Base-by-base conservation (phyloP, 768 basidiomycete genomes). In the Butyriboletus loyo region DNA sequence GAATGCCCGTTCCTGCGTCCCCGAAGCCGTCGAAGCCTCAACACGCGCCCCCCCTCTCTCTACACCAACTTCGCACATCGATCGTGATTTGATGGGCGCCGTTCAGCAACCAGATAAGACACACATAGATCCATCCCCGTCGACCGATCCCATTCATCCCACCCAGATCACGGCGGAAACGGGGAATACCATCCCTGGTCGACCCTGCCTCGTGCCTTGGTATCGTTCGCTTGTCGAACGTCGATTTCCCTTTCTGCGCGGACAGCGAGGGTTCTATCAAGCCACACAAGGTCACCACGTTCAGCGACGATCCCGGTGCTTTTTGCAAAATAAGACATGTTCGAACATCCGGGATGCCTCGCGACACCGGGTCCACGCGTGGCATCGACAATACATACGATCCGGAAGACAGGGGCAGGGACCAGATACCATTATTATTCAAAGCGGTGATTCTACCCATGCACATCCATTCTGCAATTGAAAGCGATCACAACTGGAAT, bases 121-220 rank as follows among this genome's bases (percentile, higher is more conserved):
- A 21, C 50, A 22, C 40, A 30, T 45, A 35, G 46, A 47, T 25
- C 37, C 41, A 48, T 38, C 43, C 32, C 28, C 24, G 37, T 34
- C 8, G 21, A 47, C 32, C 27, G 43, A 44, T 44, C 44, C 31
- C 38, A 24, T 27, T 9, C 31, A 30, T 10, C 25, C 50, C 50
- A 52, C 50, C 48, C 52, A 43, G 42, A 55, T 64, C 62, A 52
- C 61, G 61, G 54, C 66, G 60, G 61, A 61, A 56, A 57, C 59
- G 64, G 61, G 54, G 49, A 67, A 59, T 64, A 32, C 64, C 46
- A 30, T 54, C 44, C 31, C 53, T 39, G 40, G 44, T 6, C 17
- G 1, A 21, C 21, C 49, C 17, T 37, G 65, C 64, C 66, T 66
- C 64, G 66, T 66, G 66, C 34, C n/a, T 35, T 24, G 32, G 9